These are phyloP conservation scores for Ascochyta fabae DNA, from an alignment of 2,329 filamentous ascomycete genomes.

Conservation along the genomic window DNA sequence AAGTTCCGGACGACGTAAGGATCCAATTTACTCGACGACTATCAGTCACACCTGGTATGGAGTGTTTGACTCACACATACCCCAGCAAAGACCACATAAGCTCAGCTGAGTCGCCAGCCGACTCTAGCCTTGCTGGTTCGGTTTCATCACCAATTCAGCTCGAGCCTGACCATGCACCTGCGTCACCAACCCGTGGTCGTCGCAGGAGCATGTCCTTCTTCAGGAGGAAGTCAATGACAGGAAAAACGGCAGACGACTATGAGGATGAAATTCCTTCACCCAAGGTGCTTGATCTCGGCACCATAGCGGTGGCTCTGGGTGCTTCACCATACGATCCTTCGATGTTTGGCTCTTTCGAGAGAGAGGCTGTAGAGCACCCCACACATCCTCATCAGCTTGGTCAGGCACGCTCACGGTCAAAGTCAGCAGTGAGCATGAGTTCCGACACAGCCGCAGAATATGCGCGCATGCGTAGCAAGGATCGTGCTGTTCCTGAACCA, in stretches of 20 bases:
- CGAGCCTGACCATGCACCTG: slow-evolving; percentile 31
- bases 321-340: slow-evolving; percentile 54
- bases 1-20: slow-evolving; percentile 43
- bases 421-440: slow-evolving; percentile 46
- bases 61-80: slow-evolving; percentile 47
- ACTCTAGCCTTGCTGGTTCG: slow-evolving; percentile 11
- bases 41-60: slow-evolving; percentile 44
- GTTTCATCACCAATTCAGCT: slow-evolving; percentile 16
- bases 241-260: slow-evolving; percentile 27
- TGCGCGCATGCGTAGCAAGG: slow-evolving; percentile 46
- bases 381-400: slow-evolving; percentile 48
- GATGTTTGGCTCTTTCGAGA: slow-evolving; percentile 28
- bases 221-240: slow-evolving; percentile 34
- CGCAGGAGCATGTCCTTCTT: slow-evolving; percentile 42
- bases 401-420: slow-evolving; percentile 33
- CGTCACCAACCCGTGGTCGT: slow-evolving; percentile 30
- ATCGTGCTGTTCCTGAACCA: slow-evolving; percentile 31
- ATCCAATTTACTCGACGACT: slow-evolving; percentile 47
- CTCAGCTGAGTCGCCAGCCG: slow-evolving; percentile 9
- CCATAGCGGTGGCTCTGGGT: slow-evolving; percentile 51
- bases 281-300: slow-evolving; percentile 50
- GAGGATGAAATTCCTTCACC: slow-evolving; percentile 25
- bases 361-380: slow-evolving; percentile 28
- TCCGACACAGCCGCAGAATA: slow-evolving; percentile 43
- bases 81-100: slow-evolving; percentile 35